Evolutionary conservation across 768 basidiomycete genomes (phyloP).

Genomic region (Lyophyllum atratum): DNA sequence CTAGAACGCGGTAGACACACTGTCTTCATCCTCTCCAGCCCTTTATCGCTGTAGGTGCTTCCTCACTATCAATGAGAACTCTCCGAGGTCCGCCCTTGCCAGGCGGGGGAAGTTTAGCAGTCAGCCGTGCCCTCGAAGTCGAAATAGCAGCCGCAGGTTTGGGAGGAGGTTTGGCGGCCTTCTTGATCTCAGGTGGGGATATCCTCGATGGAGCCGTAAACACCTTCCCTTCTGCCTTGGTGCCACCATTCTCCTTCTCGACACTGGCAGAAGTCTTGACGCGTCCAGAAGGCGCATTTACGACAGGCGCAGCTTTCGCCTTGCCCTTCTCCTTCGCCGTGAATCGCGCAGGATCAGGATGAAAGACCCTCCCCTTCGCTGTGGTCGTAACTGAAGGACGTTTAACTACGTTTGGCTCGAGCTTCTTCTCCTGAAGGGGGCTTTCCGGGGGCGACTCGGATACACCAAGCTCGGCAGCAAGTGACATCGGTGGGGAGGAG

Average conservation of each 20-base stretch:
- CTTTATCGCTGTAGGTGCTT: conserved; percentile 53
- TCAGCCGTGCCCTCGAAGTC: conserved; percentile 21
- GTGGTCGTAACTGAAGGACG: conserved; percentile 11
- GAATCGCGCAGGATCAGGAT: conserved; percentile 32
- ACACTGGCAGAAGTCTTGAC: conserved; percentile 16
- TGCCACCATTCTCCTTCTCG: conserved; percentile 31
- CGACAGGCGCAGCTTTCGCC: conserved; percentile 31
- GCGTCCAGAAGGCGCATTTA: conserved; percentile 35
- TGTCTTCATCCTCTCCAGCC: conserved; percentile 47
- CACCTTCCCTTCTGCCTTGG: not conserved
- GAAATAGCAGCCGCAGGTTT: conserved; percentile 18
- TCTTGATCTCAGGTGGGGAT: conserved; percentile 24
- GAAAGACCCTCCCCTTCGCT: conserved; percentile 27
- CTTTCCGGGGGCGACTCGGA: conserved; percentile 45
- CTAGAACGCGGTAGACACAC: conserved; percentile 3
- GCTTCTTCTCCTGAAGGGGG: conserved; percentile 55
- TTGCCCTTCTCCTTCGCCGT: conserved; percentile 43
- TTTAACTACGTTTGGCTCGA: conserved; percentile 31
- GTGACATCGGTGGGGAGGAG: conserved; percentile 31
- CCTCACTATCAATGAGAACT: conserved; percentile 67
- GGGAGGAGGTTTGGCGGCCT: conserved; percentile 16
- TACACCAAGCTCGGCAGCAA: conserved; percentile 49
- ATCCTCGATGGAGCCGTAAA: conserved; percentile 18
- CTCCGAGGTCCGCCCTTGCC: conserved; percentile 56
- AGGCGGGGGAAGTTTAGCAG: conserved; percentile 33